These are phyloP conservation scores for Ramichloridium luteum DNA, from an alignment of 2,329 filamentous ascomycete genomes.

Conservation along the genomic window DNA sequence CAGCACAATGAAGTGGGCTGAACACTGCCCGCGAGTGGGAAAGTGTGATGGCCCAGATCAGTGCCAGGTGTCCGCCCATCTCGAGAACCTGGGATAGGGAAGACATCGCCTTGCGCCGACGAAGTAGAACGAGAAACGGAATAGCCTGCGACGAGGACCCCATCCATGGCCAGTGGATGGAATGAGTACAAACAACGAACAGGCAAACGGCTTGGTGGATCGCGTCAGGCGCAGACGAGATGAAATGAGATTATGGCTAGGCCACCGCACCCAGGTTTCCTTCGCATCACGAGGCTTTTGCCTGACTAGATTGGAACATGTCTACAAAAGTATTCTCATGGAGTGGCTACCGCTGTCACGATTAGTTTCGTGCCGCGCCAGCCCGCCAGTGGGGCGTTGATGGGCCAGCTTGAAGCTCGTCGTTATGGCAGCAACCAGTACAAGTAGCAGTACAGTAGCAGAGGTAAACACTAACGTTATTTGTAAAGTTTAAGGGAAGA, in stretches of 20 bases:
- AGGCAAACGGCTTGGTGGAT: background rate
- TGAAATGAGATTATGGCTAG: background rate
- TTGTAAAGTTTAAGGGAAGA: too few relatives aligned
- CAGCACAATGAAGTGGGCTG: slow-evolving; percentile 1
- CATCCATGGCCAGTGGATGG: slow-evolving; percentile 1
- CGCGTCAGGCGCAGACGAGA: slow-evolving; percentile 1
- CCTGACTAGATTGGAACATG: slow-evolving; percentile 1
- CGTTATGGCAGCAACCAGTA: too few relatives aligned
- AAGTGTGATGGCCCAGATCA: background rate
- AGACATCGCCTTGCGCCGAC: slow-evolving; percentile 1
- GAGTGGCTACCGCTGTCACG: slow-evolving; percentile 1
- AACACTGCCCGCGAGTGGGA: slow-evolving; percentile 1
- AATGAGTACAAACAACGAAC: background rate
- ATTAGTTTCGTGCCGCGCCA: too few relatives aligned
- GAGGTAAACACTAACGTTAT: too few relatives aligned
- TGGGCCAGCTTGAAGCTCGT: too few relatives aligned
- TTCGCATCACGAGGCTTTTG: slow-evolving; percentile 1
- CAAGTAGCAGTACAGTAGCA: too few relatives aligned
- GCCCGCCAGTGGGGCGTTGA: too few relatives aligned
- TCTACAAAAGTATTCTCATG: slow-evolving; percentile 1
- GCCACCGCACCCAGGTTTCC: background rate
- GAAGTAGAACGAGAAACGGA: slow-evolving; percentile 1
- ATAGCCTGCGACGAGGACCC: background rate
- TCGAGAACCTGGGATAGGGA: slow-evolving; percentile 1
- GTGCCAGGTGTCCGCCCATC: background rate